phyloP scores from a whole-genome alignment of 2,329 filamentous ascomycete species.

The Penicillium hordei region DNA sequence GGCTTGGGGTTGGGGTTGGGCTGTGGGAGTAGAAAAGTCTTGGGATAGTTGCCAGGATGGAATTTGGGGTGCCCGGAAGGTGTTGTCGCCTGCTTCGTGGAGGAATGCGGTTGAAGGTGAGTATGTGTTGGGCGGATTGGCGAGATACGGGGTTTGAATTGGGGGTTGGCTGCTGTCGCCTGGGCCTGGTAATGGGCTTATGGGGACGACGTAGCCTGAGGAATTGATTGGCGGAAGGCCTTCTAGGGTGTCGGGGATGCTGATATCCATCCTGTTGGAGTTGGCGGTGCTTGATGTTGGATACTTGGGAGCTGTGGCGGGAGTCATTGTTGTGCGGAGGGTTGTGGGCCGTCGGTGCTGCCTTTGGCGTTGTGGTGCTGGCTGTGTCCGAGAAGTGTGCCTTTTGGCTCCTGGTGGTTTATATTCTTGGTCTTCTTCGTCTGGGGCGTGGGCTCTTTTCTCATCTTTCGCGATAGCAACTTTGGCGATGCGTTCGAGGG shows the following conservation, averaged over 20 bases:
- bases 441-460: slow-evolving; percentile 49
- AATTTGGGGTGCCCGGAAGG: not conserved
- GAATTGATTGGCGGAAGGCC: slow-evolving; percentile 35
- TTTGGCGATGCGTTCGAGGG: slow-evolving; percentile 88
- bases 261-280: slow-evolving; percentile 9
- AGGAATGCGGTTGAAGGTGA: not conserved
- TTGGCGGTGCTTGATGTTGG: slow-evolving; percentile 5
- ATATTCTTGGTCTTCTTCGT: slow-evolving; percentile 25
- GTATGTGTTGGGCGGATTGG: not conserved
- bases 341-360: slow-evolving; percentile 7
- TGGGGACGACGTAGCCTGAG: slow-evolving; percentile 34
- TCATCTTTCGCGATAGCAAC: slow-evolving; percentile 85
- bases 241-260: slow-evolving; percentile 30
- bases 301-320: slow-evolving; percentile 4
- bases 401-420: slow-evolving; percentile 10
- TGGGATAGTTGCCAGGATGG: slow-evolving; percentile 17
- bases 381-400: slow-evolving; percentile 26
- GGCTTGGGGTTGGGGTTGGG: not conserved
- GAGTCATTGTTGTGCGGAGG: slow-evolving; percentile 7
- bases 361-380: slow-evolving; percentile 9
- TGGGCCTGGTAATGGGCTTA: slow-evolving; percentile 16
- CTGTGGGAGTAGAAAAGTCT: slow-evolving; percentile 3
- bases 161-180: slow-evolving; percentile 5
- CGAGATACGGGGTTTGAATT: not conserved
- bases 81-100: not conserved